A percentile compares a stretch with the other conserved stretches of the same genome.
These are phyloP conservation scores for Stellera chamaejasme DNA, from an alignment of 345 rosid genomes.

Conservation along the genomic window DNA sequence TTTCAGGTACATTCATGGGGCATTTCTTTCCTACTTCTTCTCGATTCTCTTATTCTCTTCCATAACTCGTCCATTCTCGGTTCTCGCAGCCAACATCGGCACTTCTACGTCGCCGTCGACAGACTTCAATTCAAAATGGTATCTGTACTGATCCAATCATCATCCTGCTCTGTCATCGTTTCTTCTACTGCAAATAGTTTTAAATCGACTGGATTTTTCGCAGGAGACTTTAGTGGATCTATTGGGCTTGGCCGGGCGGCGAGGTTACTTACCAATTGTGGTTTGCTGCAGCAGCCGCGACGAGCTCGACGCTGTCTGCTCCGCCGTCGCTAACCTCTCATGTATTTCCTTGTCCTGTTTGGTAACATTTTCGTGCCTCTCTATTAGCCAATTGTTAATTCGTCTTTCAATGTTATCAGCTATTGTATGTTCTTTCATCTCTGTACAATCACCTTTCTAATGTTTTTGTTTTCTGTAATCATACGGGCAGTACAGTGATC, in stretches of 20 bases:
- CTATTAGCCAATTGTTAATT: neutral
- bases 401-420: neutral
- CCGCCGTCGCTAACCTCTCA: constrained; percentile 65
- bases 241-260: constrained; percentile 56
- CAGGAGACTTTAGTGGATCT: constrained; percentile 77
- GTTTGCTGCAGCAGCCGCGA: constrained; percentile 90
- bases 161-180: neutral
- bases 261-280: constrained; percentile 62
- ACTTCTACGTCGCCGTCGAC: constrained; percentile 89
- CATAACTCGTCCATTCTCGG: neutral
- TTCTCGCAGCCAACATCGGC: constrained; percentile 49
- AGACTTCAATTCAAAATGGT: constrained; percentile 86
- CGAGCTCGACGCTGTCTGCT: constrained; percentile 83
- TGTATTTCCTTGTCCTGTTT: constrained; percentile 54
- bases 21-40: neutral
- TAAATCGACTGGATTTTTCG: neutral
- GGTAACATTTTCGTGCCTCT: constrained; percentile 24
- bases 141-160: neutral
- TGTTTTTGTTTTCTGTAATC: neutral
- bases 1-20: constrained; percentile 14
- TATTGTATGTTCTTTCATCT: neutral
- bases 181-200: neutral
- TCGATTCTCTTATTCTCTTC: neutral
- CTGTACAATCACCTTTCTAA: neutral
- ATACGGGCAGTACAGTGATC: constrained; percentile 61